Evolutionary conservation across 2,329 filamentous ascomycete genomes (phyloP), one percentile per base, ranked within the genome.

Genomic region (Emmonsiellopsis sp.): DNA sequence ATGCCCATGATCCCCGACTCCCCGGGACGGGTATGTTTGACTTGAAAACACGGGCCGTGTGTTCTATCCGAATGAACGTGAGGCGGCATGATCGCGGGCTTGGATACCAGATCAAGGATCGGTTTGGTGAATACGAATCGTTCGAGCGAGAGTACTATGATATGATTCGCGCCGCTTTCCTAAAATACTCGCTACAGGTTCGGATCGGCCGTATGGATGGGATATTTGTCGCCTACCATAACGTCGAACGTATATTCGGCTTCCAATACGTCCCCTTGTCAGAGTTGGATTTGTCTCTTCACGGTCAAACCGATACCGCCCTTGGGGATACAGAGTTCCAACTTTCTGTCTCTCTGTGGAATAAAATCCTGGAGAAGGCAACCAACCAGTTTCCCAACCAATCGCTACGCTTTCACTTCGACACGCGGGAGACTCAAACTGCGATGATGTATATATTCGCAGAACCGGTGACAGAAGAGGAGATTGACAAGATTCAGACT

Each of bases 171-270:
- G 82, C 91, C 1, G 93, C 92, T 0, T 92, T 98, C 72, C 75
- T 98, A 53, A 98, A 98, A 65, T 98, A 98, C 69, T 95, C 91
- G 8, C 77, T 98, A 33, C 93, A 98, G 71, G 94, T 92, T 32
- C 87, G 93, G 44, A 94, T 98, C 82, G 93, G 94, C 14, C 84
- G 91, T 49, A 98, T 98, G 94, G 92, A 98, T 65, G 93, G 93
- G 52, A 96, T 97, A 49, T 98, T 97, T 65, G 87, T 97, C 21
- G 93, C 93, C 2, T 98, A 84, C 67, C 93, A 98, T 74, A 98
- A 98, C 67, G 88, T 90, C 2, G 80, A 91, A 69, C 86, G 91
- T 53, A 95, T 98, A 49, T 98, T 98, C 66, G 93, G 93, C 5
- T 98, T 98, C 69, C 93, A 98, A 69, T 98, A 98, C 66, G 80